A percentile compares a stretch with the other conserved stretches of the same genome.
phyloP scores from a whole-genome alignment of 116 monocot species.

The Cymodocea nodosa region DNA sequence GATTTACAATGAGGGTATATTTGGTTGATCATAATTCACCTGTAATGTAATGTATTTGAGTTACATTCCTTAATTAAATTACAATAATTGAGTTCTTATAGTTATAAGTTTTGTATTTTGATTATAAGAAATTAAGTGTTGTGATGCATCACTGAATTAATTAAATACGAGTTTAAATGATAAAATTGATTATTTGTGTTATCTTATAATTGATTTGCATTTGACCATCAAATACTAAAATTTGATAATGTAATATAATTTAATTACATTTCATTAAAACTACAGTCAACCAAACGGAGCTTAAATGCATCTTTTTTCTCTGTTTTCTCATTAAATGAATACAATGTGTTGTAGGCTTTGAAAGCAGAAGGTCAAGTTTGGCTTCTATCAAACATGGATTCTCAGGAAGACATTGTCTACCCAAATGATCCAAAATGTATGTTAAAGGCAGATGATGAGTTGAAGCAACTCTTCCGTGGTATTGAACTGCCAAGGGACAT shows the following conservation, averaged over 20 bases:
- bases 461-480: constrained; percentile 62
- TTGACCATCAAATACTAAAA: no score
- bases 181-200: no score
- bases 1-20: neutral
- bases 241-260: no score
- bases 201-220: no score
- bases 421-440: constrained; percentile 69
- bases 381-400: constrained; percentile 82
- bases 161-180: no score
- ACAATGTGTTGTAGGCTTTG: constrained; percentile 24
- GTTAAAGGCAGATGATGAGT: constrained; percentile 69
- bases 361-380: constrained; percentile 58
- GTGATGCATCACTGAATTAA: no score
- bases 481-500: constrained; percentile 77
- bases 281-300: no score
- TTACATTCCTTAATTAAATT: no score
- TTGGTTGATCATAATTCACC: neutral
- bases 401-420: constrained; percentile 87
- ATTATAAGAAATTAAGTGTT: no score
- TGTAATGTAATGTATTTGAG: no score
- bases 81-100: neutral
- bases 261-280: no score
- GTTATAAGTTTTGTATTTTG: neutral
- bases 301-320: neutral
- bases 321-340: neutral